A percentile compares a stretch with the other conserved stretches of the same genome.
phyloP scores from a whole-genome alignment of 2,329 filamentous ascomycete genomes.

The Xylaria polymorpha region DNA sequence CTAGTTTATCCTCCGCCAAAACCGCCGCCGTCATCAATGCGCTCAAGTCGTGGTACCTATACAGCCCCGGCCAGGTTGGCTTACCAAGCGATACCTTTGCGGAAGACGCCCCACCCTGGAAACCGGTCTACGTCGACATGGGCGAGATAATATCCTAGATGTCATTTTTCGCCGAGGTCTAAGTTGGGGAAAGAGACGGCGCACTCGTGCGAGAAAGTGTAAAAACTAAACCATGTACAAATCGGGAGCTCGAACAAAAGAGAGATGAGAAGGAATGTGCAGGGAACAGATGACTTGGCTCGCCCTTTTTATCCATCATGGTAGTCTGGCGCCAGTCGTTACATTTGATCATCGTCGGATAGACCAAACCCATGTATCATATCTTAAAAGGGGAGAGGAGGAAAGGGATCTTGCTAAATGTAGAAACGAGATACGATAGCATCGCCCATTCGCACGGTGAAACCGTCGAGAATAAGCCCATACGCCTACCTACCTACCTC shows the following conservation, averaged over 20 bases:
- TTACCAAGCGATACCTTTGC: slow-evolving; percentile 77
- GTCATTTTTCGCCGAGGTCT: neutral
- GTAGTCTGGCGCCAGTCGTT: slow-evolving; percentile 14
- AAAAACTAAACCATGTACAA: slow-evolving; percentile 27
- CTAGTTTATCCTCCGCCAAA: slow-evolving; percentile 81
- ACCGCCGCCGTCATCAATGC: slow-evolving; percentile 84
- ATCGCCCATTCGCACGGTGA: slow-evolving; percentile 9
- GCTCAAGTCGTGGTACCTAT: slow-evolving; percentile 95
- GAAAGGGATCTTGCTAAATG: slow-evolving; percentile 15
- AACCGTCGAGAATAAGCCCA: slow-evolving; percentile 1
- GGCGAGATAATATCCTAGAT: slow-evolving; percentile 71
- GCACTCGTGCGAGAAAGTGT: slow-evolving; percentile 31
- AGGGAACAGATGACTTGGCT: slow-evolving; percentile 15
- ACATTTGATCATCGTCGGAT: slow-evolving; percentile 20
- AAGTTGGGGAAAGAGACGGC: slow-evolving; percentile 4
- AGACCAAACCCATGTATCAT: slow-evolving; percentile 33
- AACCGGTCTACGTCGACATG: slow-evolving; percentile 74
- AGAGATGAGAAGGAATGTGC: neutral
- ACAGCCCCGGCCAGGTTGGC: slow-evolving; percentile 77
- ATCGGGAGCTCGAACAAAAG: slow-evolving; percentile 23
- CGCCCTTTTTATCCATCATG: slow-evolving; percentile 4
- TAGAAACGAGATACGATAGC: slow-evolving; percentile 27
- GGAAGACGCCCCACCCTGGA: slow-evolving; percentile 71
- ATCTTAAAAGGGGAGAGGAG: slow-evolving; percentile 4
- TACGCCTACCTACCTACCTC: slow-evolving; percentile 27